Conservation (phyloP, 1,139 yeast species). For the Geotrichum macrosporum region DNA sequence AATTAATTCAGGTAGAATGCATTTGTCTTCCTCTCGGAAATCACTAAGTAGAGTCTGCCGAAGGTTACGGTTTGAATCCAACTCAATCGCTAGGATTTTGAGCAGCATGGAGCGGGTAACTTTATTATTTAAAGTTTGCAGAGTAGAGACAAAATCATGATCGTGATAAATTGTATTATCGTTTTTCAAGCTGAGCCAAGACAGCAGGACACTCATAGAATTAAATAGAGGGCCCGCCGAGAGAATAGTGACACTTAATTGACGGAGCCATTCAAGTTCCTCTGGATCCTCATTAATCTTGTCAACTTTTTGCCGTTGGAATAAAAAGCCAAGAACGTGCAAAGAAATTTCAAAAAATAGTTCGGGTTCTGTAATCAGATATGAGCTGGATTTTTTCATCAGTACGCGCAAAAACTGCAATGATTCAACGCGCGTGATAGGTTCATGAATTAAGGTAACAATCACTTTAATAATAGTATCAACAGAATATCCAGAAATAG, state of each 20-base stretch:
- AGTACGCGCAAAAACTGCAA: conserved; percentile 4
- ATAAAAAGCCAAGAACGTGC: conserved; percentile 3
- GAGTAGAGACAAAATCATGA: conserved; percentile 3
- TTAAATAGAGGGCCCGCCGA: not conserved
- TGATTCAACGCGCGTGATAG: conserved; percentile 7
- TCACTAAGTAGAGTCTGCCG: conserved; percentile 1
- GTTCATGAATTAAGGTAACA: conserved; percentile 1
- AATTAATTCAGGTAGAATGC: conserved; percentile 3
- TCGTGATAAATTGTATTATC: not conserved
- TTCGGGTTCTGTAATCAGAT: not conserved
- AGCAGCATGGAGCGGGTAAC: conserved; percentile 1
- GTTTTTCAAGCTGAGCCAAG: conserved; percentile 8
- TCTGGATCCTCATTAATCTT: not conserved
- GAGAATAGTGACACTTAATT: not conserved
- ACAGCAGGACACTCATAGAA: conserved; percentile 2
- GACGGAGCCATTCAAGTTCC: conserved; percentile 12
- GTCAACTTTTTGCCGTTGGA: conserved; percentile 1
- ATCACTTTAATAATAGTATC: conserved; percentile 11
- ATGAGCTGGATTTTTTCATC: not conserved
- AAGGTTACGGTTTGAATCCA: conserved; percentile 10
- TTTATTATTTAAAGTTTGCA: not conserved
- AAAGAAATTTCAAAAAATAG: conserved; percentile 8
- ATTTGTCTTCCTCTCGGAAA: not conserved
- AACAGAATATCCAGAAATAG: conserved; percentile 7
- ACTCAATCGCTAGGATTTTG: conserved; percentile 11